phyloP scores from a whole-genome alignment of 805 yeast species.

The Wickerhamiella lipophila region DNA sequence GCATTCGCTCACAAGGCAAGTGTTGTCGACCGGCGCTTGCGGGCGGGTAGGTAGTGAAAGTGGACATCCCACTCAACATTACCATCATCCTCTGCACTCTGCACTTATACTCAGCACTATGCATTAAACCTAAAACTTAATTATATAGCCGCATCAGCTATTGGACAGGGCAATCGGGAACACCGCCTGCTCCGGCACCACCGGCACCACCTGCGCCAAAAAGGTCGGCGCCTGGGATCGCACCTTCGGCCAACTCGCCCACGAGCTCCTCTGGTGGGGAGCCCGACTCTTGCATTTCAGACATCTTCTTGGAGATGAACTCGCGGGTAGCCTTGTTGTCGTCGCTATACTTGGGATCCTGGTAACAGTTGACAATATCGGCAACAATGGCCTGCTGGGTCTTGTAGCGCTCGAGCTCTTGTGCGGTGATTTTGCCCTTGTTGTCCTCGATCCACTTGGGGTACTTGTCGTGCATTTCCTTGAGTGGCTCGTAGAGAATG shows the following conservation, averaged over 20 bases:
- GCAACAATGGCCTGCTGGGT: conserved; percentile 50
- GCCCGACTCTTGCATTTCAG: conserved; percentile 52
- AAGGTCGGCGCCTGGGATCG: conserved; percentile 28
- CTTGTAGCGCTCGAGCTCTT: conserved; percentile 41
- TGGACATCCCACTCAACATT: too few species aligned
- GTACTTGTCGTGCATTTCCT: conserved; percentile 61
- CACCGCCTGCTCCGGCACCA: neutral
- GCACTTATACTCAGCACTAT: too few species aligned
- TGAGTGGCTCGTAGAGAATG: conserved; percentile 76
- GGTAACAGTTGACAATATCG: conserved; percentile 54
- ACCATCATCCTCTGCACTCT: too few species aligned
- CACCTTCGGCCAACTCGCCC: conserved; percentile 40
- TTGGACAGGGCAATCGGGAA: conserved; percentile 8
- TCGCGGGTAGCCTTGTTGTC: conserved; percentile 33
- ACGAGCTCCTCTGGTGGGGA: conserved; percentile 69
- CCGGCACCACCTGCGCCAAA: conserved; percentile 1
- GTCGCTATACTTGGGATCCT: conserved; percentile 49
- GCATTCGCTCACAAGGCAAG: too few species aligned
- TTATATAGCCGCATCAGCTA: neutral
- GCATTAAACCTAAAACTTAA: neutral
- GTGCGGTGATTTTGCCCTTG: conserved; percentile 31
- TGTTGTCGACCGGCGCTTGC: too few species aligned
- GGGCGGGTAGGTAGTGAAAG: too few species aligned
- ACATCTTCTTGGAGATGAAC: conserved; percentile 46
- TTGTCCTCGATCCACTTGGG: conserved; percentile 56